phyloP scores from a whole-genome alignment of 1,284 basidiomycete species.

The Moesziomyces parantarcticus region DNA sequence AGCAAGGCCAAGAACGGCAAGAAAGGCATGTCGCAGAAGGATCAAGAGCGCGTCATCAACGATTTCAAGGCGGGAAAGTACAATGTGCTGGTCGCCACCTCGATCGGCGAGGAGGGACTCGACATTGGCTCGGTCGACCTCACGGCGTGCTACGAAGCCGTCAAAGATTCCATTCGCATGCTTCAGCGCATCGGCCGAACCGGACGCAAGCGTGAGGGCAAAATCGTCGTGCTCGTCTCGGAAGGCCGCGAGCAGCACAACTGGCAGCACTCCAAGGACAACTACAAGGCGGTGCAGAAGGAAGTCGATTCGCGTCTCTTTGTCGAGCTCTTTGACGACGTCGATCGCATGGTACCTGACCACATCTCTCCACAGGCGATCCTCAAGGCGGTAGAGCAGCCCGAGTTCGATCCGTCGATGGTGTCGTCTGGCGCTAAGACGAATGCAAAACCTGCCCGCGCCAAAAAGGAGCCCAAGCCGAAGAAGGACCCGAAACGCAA shows the following conservation, averaged over 20 bases:
- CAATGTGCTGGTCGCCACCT: slow-evolving; percentile 95
- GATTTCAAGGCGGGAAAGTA: slow-evolving; percentile 87
- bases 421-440: slow-evolving; percentile 27
- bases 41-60: slow-evolving; percentile 88
- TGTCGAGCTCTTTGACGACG: slow-evolving; percentile 91
- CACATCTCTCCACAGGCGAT: slow-evolving; percentile 80
- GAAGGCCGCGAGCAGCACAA: slow-evolving; percentile 91
- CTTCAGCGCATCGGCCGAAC: slow-evolving; percentile 96
- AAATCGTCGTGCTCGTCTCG: slow-evolving; percentile 91
- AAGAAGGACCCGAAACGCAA: slow-evolving; percentile 60
- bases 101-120: slow-evolving; percentile 98
- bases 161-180: slow-evolving; percentile 96
- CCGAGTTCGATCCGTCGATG: slow-evolving; percentile 64
- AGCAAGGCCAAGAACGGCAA: slow-evolving; percentile 84
- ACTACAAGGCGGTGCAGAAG: slow-evolving; percentile 88
- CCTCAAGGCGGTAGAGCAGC: slow-evolving; percentile 77
- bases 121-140: slow-evolving; percentile 99
- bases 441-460: slow-evolving; percentile 17
- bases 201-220: slow-evolving; percentile 89
- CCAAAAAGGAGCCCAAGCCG: slow-evolving; percentile 24
- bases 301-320: slow-evolving; percentile 85
- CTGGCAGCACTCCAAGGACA: slow-evolving; percentile 87
- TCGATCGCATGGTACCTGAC: slow-evolving; percentile 84
- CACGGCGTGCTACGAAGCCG: slow-evolving; percentile 95
- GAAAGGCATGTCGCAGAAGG: slow-evolving; percentile 88